These are phyloP conservation scores for Macrophomina pseudophaseolina DNA, from an alignment of 2,329 filamentous ascomycete species.

Conservation along the genomic window DNA sequence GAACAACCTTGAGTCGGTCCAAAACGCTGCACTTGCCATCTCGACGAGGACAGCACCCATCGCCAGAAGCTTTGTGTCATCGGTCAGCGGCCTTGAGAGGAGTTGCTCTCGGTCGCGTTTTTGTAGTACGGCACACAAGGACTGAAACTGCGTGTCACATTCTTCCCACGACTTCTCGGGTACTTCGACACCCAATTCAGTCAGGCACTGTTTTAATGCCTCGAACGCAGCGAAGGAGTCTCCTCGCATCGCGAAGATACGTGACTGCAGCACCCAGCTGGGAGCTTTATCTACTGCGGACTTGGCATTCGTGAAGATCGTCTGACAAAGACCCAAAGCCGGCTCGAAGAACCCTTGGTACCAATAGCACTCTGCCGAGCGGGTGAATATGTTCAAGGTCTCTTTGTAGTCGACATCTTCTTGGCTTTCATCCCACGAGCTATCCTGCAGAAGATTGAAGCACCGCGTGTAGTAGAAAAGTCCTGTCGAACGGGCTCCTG, in stretches of 20 bases:
- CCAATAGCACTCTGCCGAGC: conserved; percentile 81
- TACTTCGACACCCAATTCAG: conserved; percentile 69
- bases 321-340: conserved; percentile 70
- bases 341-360: conserved; percentile 74
- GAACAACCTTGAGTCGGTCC: conserved; percentile 73
- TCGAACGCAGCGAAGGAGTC: conserved; percentile 72
- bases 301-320: conserved; percentile 72
- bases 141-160: conserved; percentile 76
- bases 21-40: conserved; percentile 72
- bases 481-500: conserved; percentile 80
- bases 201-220: conserved; percentile 72
- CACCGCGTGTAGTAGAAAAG: conserved; percentile 81
- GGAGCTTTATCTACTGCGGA: conserved; percentile 80
- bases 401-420: conserved; percentile 85
- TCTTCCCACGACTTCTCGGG: conserved; percentile 72
- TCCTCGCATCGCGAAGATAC: conserved; percentile 76
- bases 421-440: conserved; percentile 73
- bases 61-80: conserved; percentile 60
- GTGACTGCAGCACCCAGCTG: conserved; percentile 81
- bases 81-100: conserved; percentile 39
- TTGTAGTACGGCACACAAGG: conserved; percentile 41
- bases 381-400: conserved; percentile 78
- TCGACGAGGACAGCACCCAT: conserved; percentile 74
- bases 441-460: conserved; percentile 75
- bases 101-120: conserved; percentile 59